phyloP scores from a whole-genome alignment of 768 basidiomycete species.

The Coprinopsis marcescibilis region DNA sequence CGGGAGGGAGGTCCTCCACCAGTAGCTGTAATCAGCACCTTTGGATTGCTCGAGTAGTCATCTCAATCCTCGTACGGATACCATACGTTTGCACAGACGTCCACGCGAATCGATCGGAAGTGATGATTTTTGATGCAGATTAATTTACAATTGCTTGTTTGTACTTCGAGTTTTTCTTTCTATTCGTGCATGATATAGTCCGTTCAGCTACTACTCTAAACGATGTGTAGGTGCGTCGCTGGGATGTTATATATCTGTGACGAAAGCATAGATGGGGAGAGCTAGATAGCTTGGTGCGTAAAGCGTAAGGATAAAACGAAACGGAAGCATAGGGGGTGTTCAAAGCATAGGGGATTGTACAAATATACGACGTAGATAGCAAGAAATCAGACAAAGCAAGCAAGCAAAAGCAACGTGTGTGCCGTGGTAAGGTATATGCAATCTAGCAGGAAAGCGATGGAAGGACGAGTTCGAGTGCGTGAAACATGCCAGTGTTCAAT shows the following conservation, averaged over 20 bases:
- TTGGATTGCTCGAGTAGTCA: constrained; percentile 50
- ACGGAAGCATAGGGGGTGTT: constrained; percentile 11
- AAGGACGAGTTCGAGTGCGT: not conserved
- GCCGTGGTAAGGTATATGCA: constrained; percentile 14
- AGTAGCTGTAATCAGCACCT: constrained; percentile 65
- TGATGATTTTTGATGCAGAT: not conserved
- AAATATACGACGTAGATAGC: constrained; percentile 12
- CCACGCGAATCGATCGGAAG: no score
- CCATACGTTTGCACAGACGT: no score
- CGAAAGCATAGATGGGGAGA: constrained; percentile 13
- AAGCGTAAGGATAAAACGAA: constrained; percentile 5
- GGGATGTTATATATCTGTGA: constrained; percentile 10
- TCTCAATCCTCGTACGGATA: no score
- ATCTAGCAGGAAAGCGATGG: constrained; percentile 4
- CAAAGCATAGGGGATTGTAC: constrained; percentile 12
- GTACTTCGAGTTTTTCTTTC: constrained; percentile 6
- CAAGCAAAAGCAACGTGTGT: constrained; percentile 3
- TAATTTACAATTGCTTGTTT: not conserved
- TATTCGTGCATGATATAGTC: no score
- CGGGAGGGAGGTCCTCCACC: constrained; percentile 63
- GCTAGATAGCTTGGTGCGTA: not conserved
- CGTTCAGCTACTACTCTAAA: no score
- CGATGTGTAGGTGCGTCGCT: no score
- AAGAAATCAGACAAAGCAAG: constrained; percentile 12
- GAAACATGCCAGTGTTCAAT: constrained; percentile 11